Evolutionary conservation across 75 land plant species (phyloP), one percentile per base, ranked within the genome.

Genomic region (Pinus albicaulis): DNA sequence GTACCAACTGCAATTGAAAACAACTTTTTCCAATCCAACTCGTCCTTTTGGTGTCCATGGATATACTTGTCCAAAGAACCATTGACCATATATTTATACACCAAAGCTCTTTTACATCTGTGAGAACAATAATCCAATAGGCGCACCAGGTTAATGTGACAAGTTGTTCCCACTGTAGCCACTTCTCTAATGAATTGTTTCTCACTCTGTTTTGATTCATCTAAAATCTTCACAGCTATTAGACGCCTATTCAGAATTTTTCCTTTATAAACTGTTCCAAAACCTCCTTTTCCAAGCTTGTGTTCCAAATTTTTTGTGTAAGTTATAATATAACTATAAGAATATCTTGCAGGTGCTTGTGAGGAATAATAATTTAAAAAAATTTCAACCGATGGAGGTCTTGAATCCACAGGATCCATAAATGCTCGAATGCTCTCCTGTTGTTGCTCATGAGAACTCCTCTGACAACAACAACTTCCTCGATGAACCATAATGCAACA

Each of bases 131-230:
- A 85, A 2, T 83, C 87, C 63, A 85, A 63, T 20, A 85, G 36
- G 7, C 81, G 70, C 7, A 85, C 83, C 78, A 85, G 34, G 65
- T 85, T 78, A 53, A 78, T 70, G 57, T 85, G 87, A 68, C 78
- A 75, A 23, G 76, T 79, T 64, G 64, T 73, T 16, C 83, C 83
- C 1, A 85, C 23, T 1, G 80, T 78, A 23, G 71, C 74, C 65
- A 85, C 80, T 64, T 85, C 84, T 2, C 25, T 59, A 20, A 59
- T 59, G 62, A 59, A 59, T 24, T 59, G 12, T 22, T 22, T 2
- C 24, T 22, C 24, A 11, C 76, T 59, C 31, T 16, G 11, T 52
- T 62, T 24, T 8, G 19, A 15, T n/a, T 62, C 48, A 36, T 75
- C 26, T 23, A 75, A 55, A 26, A 66, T 56, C 19, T 66, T 77